Evolutionary conservation across 345 rosid genomes (phyloP).

Genomic region (Ceriops tagal): DNA sequence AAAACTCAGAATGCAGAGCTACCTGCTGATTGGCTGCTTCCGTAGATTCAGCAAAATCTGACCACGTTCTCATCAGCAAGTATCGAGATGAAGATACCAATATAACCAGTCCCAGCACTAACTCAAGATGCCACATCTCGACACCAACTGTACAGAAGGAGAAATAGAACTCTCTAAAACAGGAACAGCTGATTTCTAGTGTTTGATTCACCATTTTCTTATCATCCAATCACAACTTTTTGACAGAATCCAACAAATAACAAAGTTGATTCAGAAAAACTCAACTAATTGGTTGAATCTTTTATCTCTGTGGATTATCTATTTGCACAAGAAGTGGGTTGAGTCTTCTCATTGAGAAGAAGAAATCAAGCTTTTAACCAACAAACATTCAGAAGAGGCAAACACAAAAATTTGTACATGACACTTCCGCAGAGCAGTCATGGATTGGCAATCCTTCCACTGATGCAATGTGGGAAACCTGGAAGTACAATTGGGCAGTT

Average conservation of each 20-base stretch:
- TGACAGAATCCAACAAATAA: no score
- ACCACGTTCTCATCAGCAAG: conserved; percentile 67
- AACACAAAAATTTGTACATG: conserved; percentile 46
- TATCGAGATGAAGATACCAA: conserved; percentile 67
- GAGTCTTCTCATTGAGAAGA: conserved; percentile 1
- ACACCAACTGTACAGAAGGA: conserved; percentile 56
- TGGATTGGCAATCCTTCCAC: conserved; percentile 59
- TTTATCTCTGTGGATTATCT: background rate
- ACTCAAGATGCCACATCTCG: conserved; percentile 81
- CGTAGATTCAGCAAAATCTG: conserved; percentile 75
- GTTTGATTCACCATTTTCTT: background rate
- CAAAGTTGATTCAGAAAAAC: no score
- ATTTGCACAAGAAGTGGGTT: background rate
- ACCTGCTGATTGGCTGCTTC: conserved; percentile 87
- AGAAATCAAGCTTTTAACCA: background rate
- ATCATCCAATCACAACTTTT: no score
- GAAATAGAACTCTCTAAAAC: background rate
- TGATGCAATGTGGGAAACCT: conserved; percentile 80
- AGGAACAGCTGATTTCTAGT: background rate
- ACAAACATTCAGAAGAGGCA: conserved; percentile 12
- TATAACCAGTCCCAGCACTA: conserved; percentile 59
- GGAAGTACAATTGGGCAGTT: conserved; percentile 23
- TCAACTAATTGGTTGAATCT: no score
- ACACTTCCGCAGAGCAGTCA: conserved; percentile 60
- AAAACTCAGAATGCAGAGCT: conserved; percentile 3